Base-by-base conservation (phyloP, 2,329 filamentous ascomycete species). In the Hirsutella minnesotensis region DNA sequence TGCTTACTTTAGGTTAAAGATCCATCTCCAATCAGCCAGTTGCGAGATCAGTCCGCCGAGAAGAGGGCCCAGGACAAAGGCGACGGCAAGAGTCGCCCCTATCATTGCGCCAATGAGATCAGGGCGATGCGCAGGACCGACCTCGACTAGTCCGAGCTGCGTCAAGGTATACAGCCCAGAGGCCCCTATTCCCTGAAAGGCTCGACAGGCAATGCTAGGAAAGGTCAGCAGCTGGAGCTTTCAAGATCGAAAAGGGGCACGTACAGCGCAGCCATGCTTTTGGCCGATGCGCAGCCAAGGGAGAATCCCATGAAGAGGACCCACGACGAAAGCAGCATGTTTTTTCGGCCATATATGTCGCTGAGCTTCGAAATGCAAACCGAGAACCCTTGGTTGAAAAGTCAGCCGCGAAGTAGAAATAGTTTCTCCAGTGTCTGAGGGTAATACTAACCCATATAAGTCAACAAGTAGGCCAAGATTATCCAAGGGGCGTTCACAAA, bases 1-100 rank as follows among this genome's bases (percentile, higher is more conserved):
- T 9, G 49, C 68, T 38, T 58, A 78, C 74, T 81, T 81, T 55
- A 79, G 71, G 55, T 73, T 73, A 55, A 80, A 80, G 33, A 80
- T 65, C 64, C 74, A 77, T 40, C 71, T 64, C 77, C 77, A 81
- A 36, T 63, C 66, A 16, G 67, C 66, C 2, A 65, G 58, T n/a
- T 70, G 63, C 1, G 73, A 69, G 19, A 81, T 71, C 3, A 68
- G 60, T 2, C 76, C 77, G 4, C 76, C 77, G 3, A 80, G 57
- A 3, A 80, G 56, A 1, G 77, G 75, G 0, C 77, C 77, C 1
- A 80, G 61, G 3, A 80, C 67, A 48, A 77, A 77, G 0, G 75
- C 72, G 12, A 75, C 58, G 2, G 74, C 72, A 5, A 79, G 65
- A 2, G 73, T 77, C 29, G 70, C 63, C 7, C 74, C 75, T 13